phyloP scores from a whole-genome alignment of 1,284 basidiomycete genomes.

The Puccinia sorghi region DNA sequence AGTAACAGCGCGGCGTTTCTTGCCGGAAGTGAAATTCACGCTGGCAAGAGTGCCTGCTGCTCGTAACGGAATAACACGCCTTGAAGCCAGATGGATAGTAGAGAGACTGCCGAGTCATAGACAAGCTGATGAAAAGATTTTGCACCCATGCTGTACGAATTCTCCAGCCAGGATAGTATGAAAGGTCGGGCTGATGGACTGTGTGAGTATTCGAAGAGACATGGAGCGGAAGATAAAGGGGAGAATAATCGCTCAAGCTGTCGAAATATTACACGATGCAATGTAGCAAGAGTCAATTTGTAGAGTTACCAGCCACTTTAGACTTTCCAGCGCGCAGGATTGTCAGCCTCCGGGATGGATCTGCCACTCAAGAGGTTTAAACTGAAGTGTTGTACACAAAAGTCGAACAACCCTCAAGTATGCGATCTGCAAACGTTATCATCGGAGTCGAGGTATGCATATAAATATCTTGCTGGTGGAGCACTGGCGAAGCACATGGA shows the following conservation, averaged over 20 bases:
- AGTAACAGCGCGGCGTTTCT: neutral
- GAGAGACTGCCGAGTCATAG: neutral
- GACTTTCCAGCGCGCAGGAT: neutral
- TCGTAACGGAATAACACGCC: neutral
- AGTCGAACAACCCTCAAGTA: neutral
- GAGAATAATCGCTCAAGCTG: no score
- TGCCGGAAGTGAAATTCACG: neutral
- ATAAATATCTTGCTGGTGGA: slow-evolving; percentile 1
- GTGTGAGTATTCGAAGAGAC: no score
- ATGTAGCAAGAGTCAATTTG: no score
- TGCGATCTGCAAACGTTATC: neutral
- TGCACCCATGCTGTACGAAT: neutral
- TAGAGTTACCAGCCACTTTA: neutral
- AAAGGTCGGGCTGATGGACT: neutral
- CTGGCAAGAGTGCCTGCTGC: neutral
- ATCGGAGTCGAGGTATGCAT: slow-evolving; percentile 7
- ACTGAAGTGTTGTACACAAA: neutral
- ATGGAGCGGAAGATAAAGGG: neutral
- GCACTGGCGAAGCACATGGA: neutral
- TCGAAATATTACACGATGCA: no score
- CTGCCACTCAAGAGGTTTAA: neutral
- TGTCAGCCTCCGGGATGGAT: no score
- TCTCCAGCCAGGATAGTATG: neutral
- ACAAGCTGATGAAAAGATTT: neutral
- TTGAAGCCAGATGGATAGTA: neutral